These are phyloP conservation scores for Talaromyces thailandensis DNA, from an alignment of 495 filamentous ascomycete species.

Conservation along the genomic window DNA sequence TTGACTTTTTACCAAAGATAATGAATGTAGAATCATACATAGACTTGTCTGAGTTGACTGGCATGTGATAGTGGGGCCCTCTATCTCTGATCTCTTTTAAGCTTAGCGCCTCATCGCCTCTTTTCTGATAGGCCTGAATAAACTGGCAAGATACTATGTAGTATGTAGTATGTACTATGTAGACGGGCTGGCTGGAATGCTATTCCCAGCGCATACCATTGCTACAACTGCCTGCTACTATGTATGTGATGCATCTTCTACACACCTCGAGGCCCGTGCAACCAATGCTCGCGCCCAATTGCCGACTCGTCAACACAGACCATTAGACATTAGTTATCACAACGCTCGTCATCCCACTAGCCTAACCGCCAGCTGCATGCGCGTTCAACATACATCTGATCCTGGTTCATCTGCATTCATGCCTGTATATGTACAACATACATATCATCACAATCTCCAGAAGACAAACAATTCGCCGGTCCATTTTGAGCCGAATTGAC, in stretches of 20 bases:
- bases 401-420: not conserved
- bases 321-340: too few species aligned
- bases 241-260: not conserved
- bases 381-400: not conserved
- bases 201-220: not conserved
- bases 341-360: not conserved
- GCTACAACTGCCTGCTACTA: not conserved
- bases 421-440: too few species aligned
- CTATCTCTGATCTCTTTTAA: not conserved
- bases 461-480: not conserved
- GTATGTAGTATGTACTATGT: too few species aligned
- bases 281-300: not conserved
- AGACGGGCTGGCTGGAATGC: not conserved
- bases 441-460: too few species aligned
- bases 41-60: not conserved
- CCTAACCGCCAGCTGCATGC: not conserved
- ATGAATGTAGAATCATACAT: too few species aligned
- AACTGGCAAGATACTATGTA: not conserved
- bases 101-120: not conserved
- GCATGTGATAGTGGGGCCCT: not conserved
- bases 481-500: not conserved
- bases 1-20: too few species aligned
- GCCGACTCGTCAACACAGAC: not conserved
- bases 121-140: not conserved
- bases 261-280: not conserved